Base-by-base conservation (phyloP, 768 basidiomycete species). In the Rhodosporidiobolus odoratus region DNA sequence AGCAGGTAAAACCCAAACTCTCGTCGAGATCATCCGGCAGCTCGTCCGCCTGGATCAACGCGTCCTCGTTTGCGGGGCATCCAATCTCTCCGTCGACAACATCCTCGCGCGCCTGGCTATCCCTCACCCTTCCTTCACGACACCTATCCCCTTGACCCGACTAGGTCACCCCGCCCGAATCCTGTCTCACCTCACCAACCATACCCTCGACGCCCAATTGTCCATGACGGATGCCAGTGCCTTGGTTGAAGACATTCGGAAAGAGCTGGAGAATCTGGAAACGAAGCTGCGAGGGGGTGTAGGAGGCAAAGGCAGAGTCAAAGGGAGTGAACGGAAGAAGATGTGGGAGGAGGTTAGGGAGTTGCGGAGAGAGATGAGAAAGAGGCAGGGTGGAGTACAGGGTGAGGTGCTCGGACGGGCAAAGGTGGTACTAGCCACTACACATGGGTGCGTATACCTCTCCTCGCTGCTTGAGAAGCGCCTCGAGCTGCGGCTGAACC, bases 151-250 rank as follows among this genome's bases (percentile, higher is more conserved):
- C 77, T 85, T 88, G 12, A 92, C 93, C 0, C 85, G 96, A n/a
- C 84, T 99, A 19, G 96, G 96, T 0, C 96, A 99, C 79, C 96
- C 96, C 0, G 95, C 96, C 0, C 85, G 96, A 34, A 88, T 98
- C 1, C 89, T 96, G 83, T 82, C 87, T 37, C 75, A 77, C 25
- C 78, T 84, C 19, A 75, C 81, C 3, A 43, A 67, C 2, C 67
- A 79, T 23, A 83, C 82, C 2, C 78, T 83, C 50, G 82, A 83
- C 66, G 80, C 78, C n/a, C 78, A 79, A 37, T 78, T 79, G 0
- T 68, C 76, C 5, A 66, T 77, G 60, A 80, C 80, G 13, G 68
- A 92, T 88, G 8, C 79, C 88, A 45, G 89, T 5, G 87, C 85
- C 10, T 81, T 98, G 45, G 89, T 90, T 25, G 88, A 87, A 77